These are phyloP conservation scores for Apiospora sp. DNA, from an alignment of 2,329 filamentous ascomycete species.

Conservation along the genomic window DNA sequence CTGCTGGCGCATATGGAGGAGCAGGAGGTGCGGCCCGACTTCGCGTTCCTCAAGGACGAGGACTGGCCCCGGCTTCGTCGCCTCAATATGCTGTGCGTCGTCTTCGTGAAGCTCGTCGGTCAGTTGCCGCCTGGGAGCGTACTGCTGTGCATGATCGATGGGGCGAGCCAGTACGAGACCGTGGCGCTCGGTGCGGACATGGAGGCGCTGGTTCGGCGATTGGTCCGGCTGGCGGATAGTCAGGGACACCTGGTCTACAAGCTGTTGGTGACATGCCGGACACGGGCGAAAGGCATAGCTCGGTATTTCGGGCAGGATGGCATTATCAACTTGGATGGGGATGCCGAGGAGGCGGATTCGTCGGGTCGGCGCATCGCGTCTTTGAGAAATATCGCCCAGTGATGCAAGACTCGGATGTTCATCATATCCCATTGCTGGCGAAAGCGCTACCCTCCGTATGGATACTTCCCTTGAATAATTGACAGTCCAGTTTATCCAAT, in stretches of 20 bases:
- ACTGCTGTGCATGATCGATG: conserved; percentile 32
- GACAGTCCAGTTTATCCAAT: too few relatives aligned
- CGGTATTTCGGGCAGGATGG: conserved; percentile 29
- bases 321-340: conserved; percentile 26
- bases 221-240: conserved; percentile 24
- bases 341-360: conserved; percentile 29
- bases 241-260: conserved; percentile 30
- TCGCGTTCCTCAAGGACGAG: conserved; percentile 25
- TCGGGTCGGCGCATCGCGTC: conserved; percentile 28
- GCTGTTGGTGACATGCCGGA: conserved; percentile 29
- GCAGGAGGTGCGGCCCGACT: conserved; percentile 2
- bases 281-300: conserved; percentile 26
- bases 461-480: too few relatives aligned
- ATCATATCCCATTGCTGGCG: too few relatives aligned
- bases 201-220: conserved; percentile 25
- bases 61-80: conserved; percentile 27
- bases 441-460: too few relatives aligned
- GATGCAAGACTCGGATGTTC: not conserved
- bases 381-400: not conserved
- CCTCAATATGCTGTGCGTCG: conserved; percentile 26
- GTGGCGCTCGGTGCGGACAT: conserved; percentile 24
- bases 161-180: conserved; percentile 30
- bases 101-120: conserved; percentile 27
- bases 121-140: conserved; percentile 27
- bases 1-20: conserved; percentile 30